These are phyloP conservation scores for Tricladium varicosporioides DNA, from an alignment of 2,329 filamentous ascomycete species.

Conservation along the genomic window DNA sequence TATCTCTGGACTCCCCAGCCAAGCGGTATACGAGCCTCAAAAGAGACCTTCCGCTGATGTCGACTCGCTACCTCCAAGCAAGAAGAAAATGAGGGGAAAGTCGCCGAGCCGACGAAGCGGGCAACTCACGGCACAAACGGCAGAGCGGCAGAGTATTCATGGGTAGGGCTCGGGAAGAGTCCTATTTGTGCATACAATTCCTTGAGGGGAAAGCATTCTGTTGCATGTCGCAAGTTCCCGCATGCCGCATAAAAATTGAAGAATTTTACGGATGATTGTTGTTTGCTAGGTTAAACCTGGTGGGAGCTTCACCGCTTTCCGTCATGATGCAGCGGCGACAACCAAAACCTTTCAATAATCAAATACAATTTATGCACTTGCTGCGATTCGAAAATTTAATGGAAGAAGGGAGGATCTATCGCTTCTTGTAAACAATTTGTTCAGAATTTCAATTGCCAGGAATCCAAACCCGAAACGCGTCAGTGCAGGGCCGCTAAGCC, in stretches of 20 bases:
- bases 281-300: not conserved
- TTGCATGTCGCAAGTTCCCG: not conserved
- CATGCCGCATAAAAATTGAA: not conserved
- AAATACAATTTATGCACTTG: too few species aligned
- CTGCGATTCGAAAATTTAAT: too few species aligned
- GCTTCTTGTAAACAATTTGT: too few species aligned
- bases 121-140: not conserved
- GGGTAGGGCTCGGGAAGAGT: not conserved
- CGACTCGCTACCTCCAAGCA: too few species aligned
- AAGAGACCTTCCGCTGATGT: too few species aligned
- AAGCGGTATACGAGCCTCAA: too few species aligned
- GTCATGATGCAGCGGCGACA: not conserved
- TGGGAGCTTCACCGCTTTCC: not conserved
- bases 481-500: not conserved
- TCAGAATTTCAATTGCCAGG: not conserved
- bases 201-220: not conserved
- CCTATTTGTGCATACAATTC: not conserved
- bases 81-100: too few species aligned
- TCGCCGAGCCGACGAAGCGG: not conserved
- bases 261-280: not conserved
- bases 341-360: not conserved
- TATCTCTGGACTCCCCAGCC: too few species aligned
- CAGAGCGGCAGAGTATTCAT: not conserved
- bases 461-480: not conserved
- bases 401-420: too few species aligned